Percentiles rank a stretch among this genome's conserved stretches.
phyloP scores from a whole-genome alignment of 2,329 filamentous ascomycete genomes.

The Domatiomyces globalis region DNA sequence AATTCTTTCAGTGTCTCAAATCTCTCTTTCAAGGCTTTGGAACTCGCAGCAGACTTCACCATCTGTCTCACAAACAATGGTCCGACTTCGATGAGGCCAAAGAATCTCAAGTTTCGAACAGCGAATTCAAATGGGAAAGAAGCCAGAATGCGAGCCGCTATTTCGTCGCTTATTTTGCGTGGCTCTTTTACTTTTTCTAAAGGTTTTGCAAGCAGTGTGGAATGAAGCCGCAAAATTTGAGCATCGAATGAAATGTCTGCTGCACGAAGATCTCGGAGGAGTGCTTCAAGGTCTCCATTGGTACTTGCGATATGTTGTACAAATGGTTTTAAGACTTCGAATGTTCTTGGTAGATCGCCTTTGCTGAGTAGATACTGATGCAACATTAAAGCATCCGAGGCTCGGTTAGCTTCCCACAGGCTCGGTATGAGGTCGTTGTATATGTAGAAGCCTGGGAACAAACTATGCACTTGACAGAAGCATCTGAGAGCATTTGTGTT shows the following conservation, averaged over 20 bases:
- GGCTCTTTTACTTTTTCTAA: background rate
- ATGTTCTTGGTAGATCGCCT: slow-evolving; percentile 29
- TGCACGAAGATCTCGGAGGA: slow-evolving; percentile 12
- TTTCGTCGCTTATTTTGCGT: slow-evolving; percentile 46
- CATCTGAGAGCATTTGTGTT: slow-evolving; percentile 20
- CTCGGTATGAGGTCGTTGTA: slow-evolving; percentile 31
- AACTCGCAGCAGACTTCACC: slow-evolving; percentile 47
- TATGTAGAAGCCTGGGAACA: slow-evolving; percentile 25
- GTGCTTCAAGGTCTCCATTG: slow-evolving; percentile 9
- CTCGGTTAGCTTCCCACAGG: slow-evolving; percentile 26
- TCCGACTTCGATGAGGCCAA: slow-evolving; percentile 59
- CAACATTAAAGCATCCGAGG: slow-evolving; percentile 31
- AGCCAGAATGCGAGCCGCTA: slow-evolving; percentile 72
- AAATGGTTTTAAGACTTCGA: slow-evolving; percentile 28
- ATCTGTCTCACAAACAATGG: slow-evolving; percentile 65
- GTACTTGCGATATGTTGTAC: slow-evolving; percentile 27
- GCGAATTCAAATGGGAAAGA: slow-evolving; percentile 60
- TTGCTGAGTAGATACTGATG: slow-evolving; percentile 31
- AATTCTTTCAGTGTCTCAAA: slow-evolving; percentile 47
- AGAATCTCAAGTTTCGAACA: slow-evolving; percentile 52
- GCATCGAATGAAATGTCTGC: slow-evolving; percentile 17
- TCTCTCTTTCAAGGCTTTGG: slow-evolving; percentile 42
- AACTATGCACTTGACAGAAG: slow-evolving; percentile 31
- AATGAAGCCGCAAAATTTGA: slow-evolving; percentile 8
- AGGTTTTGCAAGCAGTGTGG: background rate